These are phyloP conservation scores for Carallia pectinifolia DNA, from an alignment of 345 rosid species.

Conservation along the genomic window DNA sequence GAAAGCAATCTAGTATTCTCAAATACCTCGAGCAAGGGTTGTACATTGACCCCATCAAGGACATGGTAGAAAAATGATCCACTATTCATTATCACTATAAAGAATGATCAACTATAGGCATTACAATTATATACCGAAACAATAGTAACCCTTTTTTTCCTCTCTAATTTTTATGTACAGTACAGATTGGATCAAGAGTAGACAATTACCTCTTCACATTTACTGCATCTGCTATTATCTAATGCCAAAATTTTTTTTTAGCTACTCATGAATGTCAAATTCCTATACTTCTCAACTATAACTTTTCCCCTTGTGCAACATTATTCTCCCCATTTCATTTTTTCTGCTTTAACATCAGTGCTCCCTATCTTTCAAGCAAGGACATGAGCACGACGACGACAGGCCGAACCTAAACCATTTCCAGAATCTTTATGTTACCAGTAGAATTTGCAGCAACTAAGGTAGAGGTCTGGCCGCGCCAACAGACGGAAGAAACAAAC, in stretches of 20 bases:
- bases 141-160: not conserved
- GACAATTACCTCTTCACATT: slow-evolving; percentile 12
- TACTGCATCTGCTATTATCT: slow-evolving; percentile 29
- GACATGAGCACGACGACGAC: not conserved
- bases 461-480: slow-evolving; percentile 79
- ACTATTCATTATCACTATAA: not conserved
- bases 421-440: slow-evolving; percentile 85
- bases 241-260: slow-evolving; percentile 34
- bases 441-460: slow-evolving; percentile 85
- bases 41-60: not conserved
- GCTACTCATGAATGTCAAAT: not conserved
- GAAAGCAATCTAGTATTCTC: no score
- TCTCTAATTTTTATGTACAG: slow-evolving; percentile 35
- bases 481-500: slow-evolving; percentile 84
- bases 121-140: slow-evolving; percentile 28
- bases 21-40: no score
- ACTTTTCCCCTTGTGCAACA: slow-evolving; percentile 17
- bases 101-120: slow-evolving; percentile 7
- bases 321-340: not conserved
- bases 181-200: slow-evolving; percentile 6
- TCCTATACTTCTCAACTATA: slow-evolving; percentile 22
- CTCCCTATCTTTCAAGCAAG: not conserved
- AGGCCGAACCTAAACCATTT: slow-evolving; percentile 53
- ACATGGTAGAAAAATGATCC: no score
- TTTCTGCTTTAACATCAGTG: not conserved